Evolutionary conservation across 2,329 filamentous ascomycete genomes (phyloP), one percentile per base, ranked within the genome.

Genomic region (Akanthomyces lecanii): DNA sequence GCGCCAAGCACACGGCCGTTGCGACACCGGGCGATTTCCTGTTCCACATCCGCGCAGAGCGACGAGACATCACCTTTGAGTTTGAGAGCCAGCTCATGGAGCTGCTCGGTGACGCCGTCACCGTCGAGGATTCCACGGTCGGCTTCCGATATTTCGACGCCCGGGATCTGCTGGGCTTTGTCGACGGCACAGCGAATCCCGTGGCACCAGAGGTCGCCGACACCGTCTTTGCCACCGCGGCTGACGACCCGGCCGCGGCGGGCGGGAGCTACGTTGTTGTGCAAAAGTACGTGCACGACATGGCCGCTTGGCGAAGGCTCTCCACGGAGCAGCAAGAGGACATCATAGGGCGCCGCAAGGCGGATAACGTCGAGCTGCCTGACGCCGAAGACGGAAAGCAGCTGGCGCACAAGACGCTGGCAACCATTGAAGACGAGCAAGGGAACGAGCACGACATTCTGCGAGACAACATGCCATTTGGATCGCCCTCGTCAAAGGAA

Each of bases 391-490:
- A 71, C 0, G 78, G 75, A 0, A 66, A 76, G 21, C 82, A 85
- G 64, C 75, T 76, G 65, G 77, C 82, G 1, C 83, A 85, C 68
- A 86, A 86, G 71, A 79, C 78, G 5, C 78, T 86, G 0, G 76
- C 77, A 2, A 85, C 82, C 0, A 79, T 86, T 44, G 77, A 80
- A 51, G 81, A 82, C 62, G 78, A 80, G 4, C 63, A 76, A 8
- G 82, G 82, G 0, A 71, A 75, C 8, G 83, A 86, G 69, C 73
- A 82, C 65, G 78, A 77, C 42, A 84, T 86, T 47, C 71, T 86
- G 3, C 76, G 84, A 0, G 83, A 86, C 63, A 86, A 86, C 65
- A 86, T 86, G 84, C 83, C 84, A 0, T 86, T 86, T 70, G 84
- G 83, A 0, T 80, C 79, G 0, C 82, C 83, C 0, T 80, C 77